Base-by-base conservation (phyloP, 192 early-diverging fungal genomes). In the Rhizophagus sp. region DNA sequence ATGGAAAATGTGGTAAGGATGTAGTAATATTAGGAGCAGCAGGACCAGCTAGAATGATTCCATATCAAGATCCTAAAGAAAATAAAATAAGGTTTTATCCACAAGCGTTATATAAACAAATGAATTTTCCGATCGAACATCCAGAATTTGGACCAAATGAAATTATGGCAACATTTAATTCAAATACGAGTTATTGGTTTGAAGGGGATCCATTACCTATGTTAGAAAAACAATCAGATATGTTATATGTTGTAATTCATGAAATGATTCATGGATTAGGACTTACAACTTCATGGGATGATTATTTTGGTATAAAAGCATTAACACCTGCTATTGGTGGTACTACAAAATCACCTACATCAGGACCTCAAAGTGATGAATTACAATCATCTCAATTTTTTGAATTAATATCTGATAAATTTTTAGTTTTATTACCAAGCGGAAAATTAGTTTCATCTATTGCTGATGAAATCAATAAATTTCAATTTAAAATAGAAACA, bases 61-160 rank as follows among this genome's bases (percentile, higher is more conserved):
- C 82, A 4, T 82, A 82, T 82, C 57, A 49, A 19, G 86, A 87
- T 63, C 9, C 65, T 4, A 82, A 85, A 49, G 80, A 41, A 41
- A 41, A 80, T 41, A 75, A 82, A 71, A 71, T 67, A 24, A 36
- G 86, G 15, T 83, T 85, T 66, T 87, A 85, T 39, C 86, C 86
- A 15, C 86, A 87, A 67, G 84, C 84, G 13, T 49, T 83, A 30
- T 34, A 84, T 8, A 87, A 87, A 65, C 86, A 87, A 24, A 78
- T 83, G 10, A 77, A 66, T 27, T 33, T 76, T 15, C 4, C 68
- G 9, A 6, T 69, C 0, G 44, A 47, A 17, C 70, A 66, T 24
- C 84, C 84, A 13, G 34, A 67, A 15, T 87, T 78, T 70, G 64
- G 39, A 13, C n/a, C 72, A 19, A 82, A 80, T 66, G 84, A 87